Percentiles rank a stretch among this genome's conserved stretches.
Evolutionary conservation across 192 early-diverging fungal species (phyloP).

Genomic region (Mortierella claussenii): DNA sequence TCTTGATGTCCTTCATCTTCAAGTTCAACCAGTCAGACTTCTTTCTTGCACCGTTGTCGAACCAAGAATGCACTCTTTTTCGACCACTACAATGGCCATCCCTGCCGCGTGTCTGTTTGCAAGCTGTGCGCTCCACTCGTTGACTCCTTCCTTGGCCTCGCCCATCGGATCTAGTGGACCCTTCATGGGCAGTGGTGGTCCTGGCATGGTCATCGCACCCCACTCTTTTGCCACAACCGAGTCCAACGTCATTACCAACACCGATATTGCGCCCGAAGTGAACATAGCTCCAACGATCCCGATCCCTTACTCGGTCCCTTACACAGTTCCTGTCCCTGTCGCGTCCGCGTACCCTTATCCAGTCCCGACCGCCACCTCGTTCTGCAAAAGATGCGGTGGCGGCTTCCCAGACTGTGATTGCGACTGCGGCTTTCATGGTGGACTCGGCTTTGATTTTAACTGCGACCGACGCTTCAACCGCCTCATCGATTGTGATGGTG

Average conservation of each 20-base stretch:
- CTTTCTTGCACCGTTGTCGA: no score
- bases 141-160: no score
- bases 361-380: not conserved
- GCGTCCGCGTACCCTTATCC: constrained; percentile 12
- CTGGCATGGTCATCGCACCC: not conserved
- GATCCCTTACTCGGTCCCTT: constrained; percentile 29
- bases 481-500: not conserved
- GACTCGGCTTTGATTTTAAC: no score
- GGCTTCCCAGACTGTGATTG: not conserved
- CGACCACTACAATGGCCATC: no score
- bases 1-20: no score
- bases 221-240: constrained; percentile 1
- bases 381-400: no score
- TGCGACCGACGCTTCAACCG: not conserved
- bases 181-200: no score
- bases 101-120: no score
- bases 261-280: constrained; percentile 36
- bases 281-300: constrained; percentile 34
- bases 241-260: constrained; percentile 39
- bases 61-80: no score
- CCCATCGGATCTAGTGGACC: no score
- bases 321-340: constrained; percentile 29
- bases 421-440: not conserved
- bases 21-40: no score
- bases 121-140: no score